phyloP scores from a whole-genome alignment of 2,329 filamentous ascomycete genomes.

The Xylaria sp. region DNA sequence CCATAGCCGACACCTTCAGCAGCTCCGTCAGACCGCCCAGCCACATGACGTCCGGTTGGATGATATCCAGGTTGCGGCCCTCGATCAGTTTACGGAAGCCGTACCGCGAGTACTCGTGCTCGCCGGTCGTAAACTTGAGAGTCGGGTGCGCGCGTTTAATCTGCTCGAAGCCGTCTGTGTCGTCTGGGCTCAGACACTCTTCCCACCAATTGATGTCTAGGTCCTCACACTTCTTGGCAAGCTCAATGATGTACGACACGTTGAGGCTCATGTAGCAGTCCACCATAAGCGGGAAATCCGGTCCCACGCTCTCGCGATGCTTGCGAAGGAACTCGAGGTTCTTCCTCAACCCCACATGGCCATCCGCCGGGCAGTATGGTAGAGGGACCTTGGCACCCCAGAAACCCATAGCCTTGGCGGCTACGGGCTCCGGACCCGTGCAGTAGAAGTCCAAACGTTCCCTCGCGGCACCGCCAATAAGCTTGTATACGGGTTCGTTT shows the following conservation, averaged over 20 bases:
- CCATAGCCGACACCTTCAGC: conserved; percentile 86
- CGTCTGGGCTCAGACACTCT: conserved; percentile 88
- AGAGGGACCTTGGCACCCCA: conserved; percentile 89
- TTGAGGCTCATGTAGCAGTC: conserved; percentile 98
- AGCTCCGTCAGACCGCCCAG: conserved; percentile 91
- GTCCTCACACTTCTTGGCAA: conserved; percentile 81
- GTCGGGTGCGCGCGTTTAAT: conserved; percentile 90
- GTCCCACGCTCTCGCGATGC: conserved; percentile 82
- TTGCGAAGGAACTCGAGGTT: conserved; percentile 88
- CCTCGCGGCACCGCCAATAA: conserved; percentile 89
- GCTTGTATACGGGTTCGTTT: conserved; percentile 90
- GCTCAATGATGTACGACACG: conserved; percentile 88
- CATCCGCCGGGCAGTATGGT: conserved; percentile 88
- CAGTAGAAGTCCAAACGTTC: conserved; percentile 90
- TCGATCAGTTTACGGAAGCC: conserved; percentile 95
- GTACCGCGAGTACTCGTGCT: conserved; percentile 94
- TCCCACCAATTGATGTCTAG: conserved; percentile 98
- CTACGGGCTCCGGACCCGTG: conserved; percentile 82
- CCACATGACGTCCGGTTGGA: conserved; percentile 98
- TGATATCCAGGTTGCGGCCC: conserved; percentile 88
- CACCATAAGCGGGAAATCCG: conserved; percentile 91
- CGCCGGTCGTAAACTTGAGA: conserved; percentile 92
- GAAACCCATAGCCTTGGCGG: conserved; percentile 86
- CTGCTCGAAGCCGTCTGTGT: conserved; percentile 87
- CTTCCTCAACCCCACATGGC: conserved; percentile 79